A percentile compares a stretch with the other conserved stretches of the same genome.
Conservation (phyloP, 2,329 filamentous ascomycete species). For the Clarireedia hainanense region DNA sequence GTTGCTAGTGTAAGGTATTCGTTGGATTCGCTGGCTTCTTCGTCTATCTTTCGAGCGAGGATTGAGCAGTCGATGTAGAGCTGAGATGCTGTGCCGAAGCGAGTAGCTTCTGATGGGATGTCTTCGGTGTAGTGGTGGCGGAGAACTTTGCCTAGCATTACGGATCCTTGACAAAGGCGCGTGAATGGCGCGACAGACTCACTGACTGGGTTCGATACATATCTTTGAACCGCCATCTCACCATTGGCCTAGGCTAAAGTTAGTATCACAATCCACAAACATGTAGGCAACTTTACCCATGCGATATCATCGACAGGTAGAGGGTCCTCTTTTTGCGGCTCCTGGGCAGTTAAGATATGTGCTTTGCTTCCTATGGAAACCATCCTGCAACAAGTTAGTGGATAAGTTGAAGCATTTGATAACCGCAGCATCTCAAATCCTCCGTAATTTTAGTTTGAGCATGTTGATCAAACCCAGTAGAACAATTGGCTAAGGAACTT, state of each 20-base stretch:
- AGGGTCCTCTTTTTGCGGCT: conserved; percentile 19
- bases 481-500: no score
- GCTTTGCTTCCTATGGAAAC: conserved; percentile 25
- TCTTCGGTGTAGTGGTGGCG: conserved; percentile 24
- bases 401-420: not conserved
- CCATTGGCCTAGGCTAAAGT: conserved; percentile 29
- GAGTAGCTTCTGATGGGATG: conserved; percentile 16
- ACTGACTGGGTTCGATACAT: conserved; percentile 32
- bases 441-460: no score
- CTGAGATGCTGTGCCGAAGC: conserved; percentile 19
- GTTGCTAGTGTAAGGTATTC: conserved; percentile 23
- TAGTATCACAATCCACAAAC: conserved; percentile 2
- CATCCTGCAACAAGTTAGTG: conserved; percentile 20
- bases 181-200: conserved; percentile 42
- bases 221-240: conserved; percentile 27
- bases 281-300: conserved; percentile 31
- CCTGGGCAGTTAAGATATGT: conserved; percentile 25
- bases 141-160: conserved; percentile 31
- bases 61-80: conserved; percentile 22
- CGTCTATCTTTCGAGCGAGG: conserved; percentile 20
- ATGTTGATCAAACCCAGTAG: no score
- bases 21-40: conserved; percentile 18
- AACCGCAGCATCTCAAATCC: no score
- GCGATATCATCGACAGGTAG: conserved; percentile 30
- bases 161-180: conserved; percentile 37